Percentiles rank a stretch among this genome's conserved stretches.
Conservation (phyloP, 2,329 filamentous ascomycete species). For the Exophiala aquamarina region DNA sequence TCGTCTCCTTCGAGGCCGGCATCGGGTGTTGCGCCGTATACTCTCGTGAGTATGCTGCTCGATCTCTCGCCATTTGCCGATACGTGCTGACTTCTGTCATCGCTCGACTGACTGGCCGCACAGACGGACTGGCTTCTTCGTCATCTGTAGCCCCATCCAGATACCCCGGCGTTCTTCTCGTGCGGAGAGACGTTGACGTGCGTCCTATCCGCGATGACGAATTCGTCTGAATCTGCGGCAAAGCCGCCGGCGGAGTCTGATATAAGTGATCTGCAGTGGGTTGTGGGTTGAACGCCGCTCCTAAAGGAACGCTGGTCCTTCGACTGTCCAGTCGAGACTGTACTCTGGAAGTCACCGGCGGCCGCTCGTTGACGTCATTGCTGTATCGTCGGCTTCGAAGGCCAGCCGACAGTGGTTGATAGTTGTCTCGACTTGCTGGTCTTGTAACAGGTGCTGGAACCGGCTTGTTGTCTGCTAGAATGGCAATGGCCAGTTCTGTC, state of each 20-base stretch:
- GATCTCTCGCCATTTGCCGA: slow-evolving; percentile 35
- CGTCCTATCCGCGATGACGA: slow-evolving; percentile 42
- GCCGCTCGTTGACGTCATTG: slow-evolving; percentile 39
- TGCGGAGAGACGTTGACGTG: slow-evolving; percentile 39
- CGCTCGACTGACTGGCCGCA: slow-evolving; percentile 43
- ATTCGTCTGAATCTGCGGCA: slow-evolving; percentile 29
- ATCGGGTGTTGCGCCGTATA: slow-evolving; percentile 30
- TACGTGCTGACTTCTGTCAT: slow-evolving; percentile 42
- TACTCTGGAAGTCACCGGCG: slow-evolving; percentile 30
- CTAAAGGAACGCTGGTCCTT: slow-evolving; percentile 25
- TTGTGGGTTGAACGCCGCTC: slow-evolving; percentile 11
- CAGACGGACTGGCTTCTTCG: slow-evolving; percentile 33
- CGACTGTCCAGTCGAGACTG: slow-evolving; percentile 41
- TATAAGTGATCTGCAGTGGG: slow-evolving; percentile 10
- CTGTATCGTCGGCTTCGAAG: slow-evolving; percentile 38
- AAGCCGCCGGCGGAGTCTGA: slow-evolving; percentile 31
- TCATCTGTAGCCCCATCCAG: slow-evolving; percentile 35
- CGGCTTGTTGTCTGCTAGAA: slow-evolving; percentile 60
- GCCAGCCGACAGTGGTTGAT: slow-evolving; percentile 30
- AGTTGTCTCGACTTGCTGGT: slow-evolving; percentile 33
- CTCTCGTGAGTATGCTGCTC: slow-evolving; percentile 30
- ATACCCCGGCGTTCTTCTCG: slow-evolving; percentile 34
- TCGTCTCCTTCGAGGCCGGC: slow-evolving; percentile 10
- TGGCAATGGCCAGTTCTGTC: slow-evolving; percentile 85
- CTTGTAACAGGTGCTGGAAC: slow-evolving; percentile 20